Evolutionary conservation across 768 basidiomycete species (phyloP), one percentile per base, ranked within the genome.

Genomic region (Ramaria sp.): DNA sequence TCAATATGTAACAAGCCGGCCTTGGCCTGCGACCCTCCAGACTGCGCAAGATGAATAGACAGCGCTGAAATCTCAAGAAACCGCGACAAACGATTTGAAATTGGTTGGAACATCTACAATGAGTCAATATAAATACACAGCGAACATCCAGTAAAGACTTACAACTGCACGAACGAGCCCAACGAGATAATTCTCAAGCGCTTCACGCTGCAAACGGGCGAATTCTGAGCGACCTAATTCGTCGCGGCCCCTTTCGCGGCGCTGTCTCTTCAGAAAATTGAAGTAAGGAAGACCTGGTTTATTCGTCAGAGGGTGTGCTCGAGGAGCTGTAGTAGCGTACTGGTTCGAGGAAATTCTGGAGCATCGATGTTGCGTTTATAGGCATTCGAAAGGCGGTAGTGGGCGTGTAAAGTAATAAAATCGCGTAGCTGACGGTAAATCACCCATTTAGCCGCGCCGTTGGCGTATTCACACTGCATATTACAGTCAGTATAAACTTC

Each of bases 41-140:
- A 77, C 50, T 77, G 77, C 0, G 93, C 89, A 18, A 93, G 76
- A 9, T 79, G 65, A 56, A 97, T 79, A 8, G 86, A 94, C 25
- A 98, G 71, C 0, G 94, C 83, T 42, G 88, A 93, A 42, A 98
- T 76, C 67, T 99, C 96, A 45, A 99, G 76, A 68, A 97, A 99
- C 5, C 83, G 83, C 39, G 85, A 82, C 0, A 99, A 70, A 32
- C 94, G 81, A 63, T 97, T 97, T 1, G 90, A 78, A 20, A 91
- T 82, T 0, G 94, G 90, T 62, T 93, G 90, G 68, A 95, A 96
- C 88, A 98, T 96, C 93, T 95, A 48, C 24, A 32, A 20, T 16
- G 24, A 1, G 15, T 50, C 5, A 20, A 36, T 10, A 22, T 16
- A 39, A 22, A 49, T 24, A 28, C 38, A 8, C 48, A 28, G 42